Evolutionary conservation across 2,329 filamentous ascomycete genomes (phyloP), one percentile per base, ranked within the genome.

Genomic region (Chrysosporium keratinophilum): DNA sequence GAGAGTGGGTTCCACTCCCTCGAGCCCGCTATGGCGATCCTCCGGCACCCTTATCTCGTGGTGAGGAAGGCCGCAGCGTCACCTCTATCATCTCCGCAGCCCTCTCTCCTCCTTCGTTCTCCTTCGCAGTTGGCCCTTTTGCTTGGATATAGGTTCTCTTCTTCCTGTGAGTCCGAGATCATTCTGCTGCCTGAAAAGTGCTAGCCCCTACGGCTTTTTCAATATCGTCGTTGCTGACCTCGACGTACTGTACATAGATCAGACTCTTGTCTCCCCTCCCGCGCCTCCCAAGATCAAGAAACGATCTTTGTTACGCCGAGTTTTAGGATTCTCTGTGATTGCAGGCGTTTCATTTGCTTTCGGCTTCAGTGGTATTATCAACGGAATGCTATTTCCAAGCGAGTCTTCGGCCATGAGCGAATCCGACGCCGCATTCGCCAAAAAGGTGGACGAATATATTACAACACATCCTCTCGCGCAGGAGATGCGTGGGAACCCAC

Each of bases 321-420:
- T 67, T 50, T 49, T 67, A 17, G 69, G 69, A 46, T 70, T 71
- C 57, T 62, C 66, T 6, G 61, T 63, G 3, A 64, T 72, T 50
- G 68, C 68, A 3, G 45, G 65, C 34, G 31, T 69, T 51, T 63
- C 69, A 19, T 70, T 69, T 54, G 46, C 61, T 31, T 54, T 64
- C 33, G 69, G 69, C 19, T 48, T 65, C 19, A 45, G 57, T 5
- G 64, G 64, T 54, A 71, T 71, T 67, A 59, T 65, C n/a, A 61
- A 59, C 45, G 54, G 61, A n/a, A 61, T 71, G 2, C 78, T 78
- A 59, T 79, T 7, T 7, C 23, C 79, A 31, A 86, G 95, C 70
- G 81, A 80, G 63, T 87, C 94, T 61, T 86, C 85, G 19, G 78
- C 93, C 57, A 67, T 85, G 59, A 95, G 81, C 74, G 69, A 70